Conservation (phyloP, 2,329 filamentous ascomycete species). For the Ophiosphaerella korrae region DNA sequence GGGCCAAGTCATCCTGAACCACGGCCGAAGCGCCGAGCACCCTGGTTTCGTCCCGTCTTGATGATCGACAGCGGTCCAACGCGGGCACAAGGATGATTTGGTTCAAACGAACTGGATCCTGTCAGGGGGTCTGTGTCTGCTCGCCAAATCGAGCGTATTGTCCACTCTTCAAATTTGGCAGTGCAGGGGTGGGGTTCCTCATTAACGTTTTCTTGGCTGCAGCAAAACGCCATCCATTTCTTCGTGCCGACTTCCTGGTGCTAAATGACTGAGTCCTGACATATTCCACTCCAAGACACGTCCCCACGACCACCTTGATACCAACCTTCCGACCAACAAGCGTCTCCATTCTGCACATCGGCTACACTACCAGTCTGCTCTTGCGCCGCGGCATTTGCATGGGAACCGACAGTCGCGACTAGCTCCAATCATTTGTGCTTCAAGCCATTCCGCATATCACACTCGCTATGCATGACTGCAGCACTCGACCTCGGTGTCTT, state of each 20-base stretch:
- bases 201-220: slow-evolving; percentile 29
- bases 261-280: slow-evolving; percentile 15
- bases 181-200: slow-evolving; percentile 30
- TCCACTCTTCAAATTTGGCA: slow-evolving; percentile 22
- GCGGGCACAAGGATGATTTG: slow-evolving; percentile 34
- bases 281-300: slow-evolving; percentile 17
- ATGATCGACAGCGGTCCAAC: slow-evolving; percentile 45
- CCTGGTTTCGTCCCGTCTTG: slow-evolving; percentile 41
- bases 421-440: slow-evolving; percentile 4
- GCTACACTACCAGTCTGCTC: not conserved
- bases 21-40: slow-evolving; percentile 44
- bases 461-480: slow-evolving; percentile 28
- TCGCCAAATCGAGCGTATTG: slow-evolving; percentile 30
- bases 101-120: slow-evolving; percentile 37
- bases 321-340: not conserved
- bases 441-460: slow-evolving; percentile 35
- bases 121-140: slow-evolving; percentile 40
- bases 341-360: not conserved
- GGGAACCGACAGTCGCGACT: not conserved
- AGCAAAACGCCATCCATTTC: slow-evolving; percentile 14
- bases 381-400: slow-evolving; percentile 2
- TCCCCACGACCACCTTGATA: not conserved
- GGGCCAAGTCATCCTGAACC: slow-evolving; percentile 39
- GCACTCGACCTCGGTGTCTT: slow-evolving; percentile 30
- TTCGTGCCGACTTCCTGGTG: slow-evolving; percentile 19